A percentile compares a stretch with the other conserved stretches of the same genome.
Conservation (phyloP, 192 early-diverging fungal species). For the Gryganskiella cystojenkinii region DNA sequence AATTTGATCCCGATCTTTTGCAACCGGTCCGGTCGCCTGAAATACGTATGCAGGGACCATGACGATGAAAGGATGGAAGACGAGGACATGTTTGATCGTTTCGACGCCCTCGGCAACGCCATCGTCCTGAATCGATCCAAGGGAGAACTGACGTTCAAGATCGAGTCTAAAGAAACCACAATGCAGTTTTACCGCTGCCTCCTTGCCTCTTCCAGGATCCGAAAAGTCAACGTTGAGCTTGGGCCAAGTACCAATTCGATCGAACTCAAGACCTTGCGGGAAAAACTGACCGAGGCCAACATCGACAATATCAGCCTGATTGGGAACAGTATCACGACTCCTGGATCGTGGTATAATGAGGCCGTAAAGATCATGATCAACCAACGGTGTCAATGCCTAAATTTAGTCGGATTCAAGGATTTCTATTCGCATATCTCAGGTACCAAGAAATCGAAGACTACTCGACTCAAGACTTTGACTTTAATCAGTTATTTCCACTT, state of each 20-base stretch:
- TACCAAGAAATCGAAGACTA: not conserved
- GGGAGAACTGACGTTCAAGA: no score
- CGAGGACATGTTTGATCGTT: no score
- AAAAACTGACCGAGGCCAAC: no score
- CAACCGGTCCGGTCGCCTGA: not conserved
- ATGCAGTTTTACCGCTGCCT: no score
- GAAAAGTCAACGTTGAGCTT: no score
- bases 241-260: no score
- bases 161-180: no score
- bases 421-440: conserved; percentile 1
- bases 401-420: not conserved
- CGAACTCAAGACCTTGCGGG: no score
- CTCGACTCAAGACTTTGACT: conserved; percentile 1
- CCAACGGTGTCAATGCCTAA: not conserved
- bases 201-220: no score
- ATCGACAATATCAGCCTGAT: not conserved
- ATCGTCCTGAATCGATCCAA: not conserved
- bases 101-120: not conserved
- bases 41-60: not conserved
- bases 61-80: not conserved
- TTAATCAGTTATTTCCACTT: not conserved
- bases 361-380: not conserved
- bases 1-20: conserved; percentile 4
- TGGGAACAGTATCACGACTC: not conserved
- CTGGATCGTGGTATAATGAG: not conserved